Percentiles rank a stretch among this genome's conserved stretches.
Evolutionary conservation across 345 rosid species (phyloP).

Genomic region (Noccaea bulbosa): DNA sequence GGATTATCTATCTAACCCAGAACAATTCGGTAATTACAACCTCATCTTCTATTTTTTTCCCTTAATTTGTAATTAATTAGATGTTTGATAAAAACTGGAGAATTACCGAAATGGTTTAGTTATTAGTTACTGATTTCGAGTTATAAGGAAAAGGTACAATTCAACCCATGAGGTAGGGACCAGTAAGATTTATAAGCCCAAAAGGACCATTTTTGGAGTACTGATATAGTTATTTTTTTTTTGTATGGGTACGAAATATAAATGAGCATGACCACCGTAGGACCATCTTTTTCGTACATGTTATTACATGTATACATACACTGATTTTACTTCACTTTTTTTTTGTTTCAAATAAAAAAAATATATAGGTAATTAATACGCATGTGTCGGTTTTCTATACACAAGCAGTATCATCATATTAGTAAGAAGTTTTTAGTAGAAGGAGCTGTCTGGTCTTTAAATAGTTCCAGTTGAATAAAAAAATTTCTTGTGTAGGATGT

Average conservation of each 20-base stretch:
- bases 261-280: slow-evolving; percentile 37
- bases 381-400: slow-evolving; percentile 30
- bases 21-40: slow-evolving; percentile 55
- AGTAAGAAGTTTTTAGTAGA: not conserved
- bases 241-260: slow-evolving; percentile 25
- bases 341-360: not conserved
- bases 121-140: not conserved
- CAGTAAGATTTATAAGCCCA: slow-evolving; percentile 8
- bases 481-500: not conserved
- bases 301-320: slow-evolving; percentile 25
- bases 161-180: not conserved
- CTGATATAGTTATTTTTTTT: slow-evolving; percentile 3
- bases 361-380: slow-evolving; percentile 9
- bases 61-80: not conserved
- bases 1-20: slow-evolving; percentile 66
- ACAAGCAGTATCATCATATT: not conserved
- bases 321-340: not conserved
- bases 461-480: slow-evolving; percentile 7
- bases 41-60: not conserved
- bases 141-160: not conserved
- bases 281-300: slow-evolving; percentile 29
- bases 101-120: not conserved
- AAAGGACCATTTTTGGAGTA: slow-evolving; percentile 15
- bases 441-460: slow-evolving; percentile 28
- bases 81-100: not conserved